phyloP scores from a whole-genome alignment of 1,139 yeast species.

The Taphrina wiesneri region DNA sequence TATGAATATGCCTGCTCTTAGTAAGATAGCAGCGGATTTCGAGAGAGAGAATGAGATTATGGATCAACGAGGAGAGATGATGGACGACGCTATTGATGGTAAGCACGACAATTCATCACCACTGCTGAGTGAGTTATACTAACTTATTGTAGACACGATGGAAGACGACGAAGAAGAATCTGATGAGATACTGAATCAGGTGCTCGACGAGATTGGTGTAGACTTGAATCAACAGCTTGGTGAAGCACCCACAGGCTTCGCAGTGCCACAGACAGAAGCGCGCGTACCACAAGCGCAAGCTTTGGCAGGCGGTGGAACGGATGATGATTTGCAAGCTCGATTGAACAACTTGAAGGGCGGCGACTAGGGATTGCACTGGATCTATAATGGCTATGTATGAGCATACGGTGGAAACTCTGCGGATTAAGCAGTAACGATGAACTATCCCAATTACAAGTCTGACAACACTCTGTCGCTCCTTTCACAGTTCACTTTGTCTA shows the following conservation, averaged over 20 bases:
- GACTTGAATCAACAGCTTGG: slow-evolving; percentile 60
- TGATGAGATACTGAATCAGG: slow-evolving; percentile 88
- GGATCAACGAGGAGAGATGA: slow-evolving; percentile 98
- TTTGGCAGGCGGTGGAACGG: slow-evolving; percentile 25
- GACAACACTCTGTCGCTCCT: too few species aligned
- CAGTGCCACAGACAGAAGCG: slow-evolving; percentile 22
- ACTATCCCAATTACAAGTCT: too few species aligned
- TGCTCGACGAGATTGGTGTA: slow-evolving; percentile 92
- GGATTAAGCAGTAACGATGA: background rate
- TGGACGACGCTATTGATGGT: slow-evolving; percentile 97
- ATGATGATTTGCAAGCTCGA: slow-evolving; percentile 33
- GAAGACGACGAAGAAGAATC: slow-evolving; percentile 62
- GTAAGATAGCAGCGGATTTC: slow-evolving; percentile 90
- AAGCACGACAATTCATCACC: background rate
- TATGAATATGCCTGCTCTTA: slow-evolving; percentile 87
- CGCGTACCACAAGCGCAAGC: slow-evolving; percentile 33
- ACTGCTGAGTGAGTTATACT: slow-evolving; percentile 68
- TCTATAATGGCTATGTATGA: too few species aligned
- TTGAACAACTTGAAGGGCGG: slow-evolving; percentile 29
- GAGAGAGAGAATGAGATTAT: slow-evolving; percentile 90
- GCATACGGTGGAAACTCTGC: background rate
- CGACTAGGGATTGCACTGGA: background rate
- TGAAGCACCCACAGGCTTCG: slow-evolving; percentile 32
- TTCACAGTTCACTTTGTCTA: too few species aligned
- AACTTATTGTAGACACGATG: slow-evolving; percentile 46